Conservation (phyloP, 345 rosid species). For the Heritiera littoralis region DNA sequence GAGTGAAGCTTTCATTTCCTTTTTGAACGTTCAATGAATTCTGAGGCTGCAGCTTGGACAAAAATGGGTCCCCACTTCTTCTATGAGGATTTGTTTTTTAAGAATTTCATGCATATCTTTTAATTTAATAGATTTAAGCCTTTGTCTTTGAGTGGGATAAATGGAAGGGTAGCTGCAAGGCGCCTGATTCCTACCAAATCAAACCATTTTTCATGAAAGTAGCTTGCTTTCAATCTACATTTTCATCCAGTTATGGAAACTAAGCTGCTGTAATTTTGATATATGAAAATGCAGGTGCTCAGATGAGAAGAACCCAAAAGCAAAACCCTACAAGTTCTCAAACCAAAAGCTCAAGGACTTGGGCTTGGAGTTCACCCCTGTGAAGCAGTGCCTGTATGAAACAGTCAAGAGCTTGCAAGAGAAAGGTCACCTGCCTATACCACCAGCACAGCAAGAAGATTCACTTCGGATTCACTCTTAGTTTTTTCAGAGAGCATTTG, state of each 20-base stretch:
- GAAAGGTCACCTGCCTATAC: conserved; percentile 76
- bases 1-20: not conserved
- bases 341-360: conserved; percentile 77
- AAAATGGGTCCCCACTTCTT: not conserved
- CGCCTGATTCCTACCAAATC: not conserved
- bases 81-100: not conserved
- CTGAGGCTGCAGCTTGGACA: not conserved
- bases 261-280: not conserved
- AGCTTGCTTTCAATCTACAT: not conserved
- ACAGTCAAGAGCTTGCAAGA: conserved; percentile 91
- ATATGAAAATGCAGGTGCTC: conserved; percentile 55
- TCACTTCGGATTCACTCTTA: conserved; percentile 10
- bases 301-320: conserved; percentile 87
- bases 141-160: not conserved
- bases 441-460: conserved; percentile 45
- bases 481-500: not conserved
- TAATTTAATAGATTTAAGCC: not conserved
- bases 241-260: not conserved
- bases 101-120: not conserved
- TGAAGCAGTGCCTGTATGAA: conserved; percentile 78
- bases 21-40: not conserved
- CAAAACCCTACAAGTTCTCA: conserved; percentile 70
- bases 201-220: not conserved
- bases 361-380: conserved; percentile 79
- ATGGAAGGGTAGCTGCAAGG: not conserved